phyloP scores from a whole-genome alignment of 345 rosid genomes.

The Dipteronia sinensis region DNA sequence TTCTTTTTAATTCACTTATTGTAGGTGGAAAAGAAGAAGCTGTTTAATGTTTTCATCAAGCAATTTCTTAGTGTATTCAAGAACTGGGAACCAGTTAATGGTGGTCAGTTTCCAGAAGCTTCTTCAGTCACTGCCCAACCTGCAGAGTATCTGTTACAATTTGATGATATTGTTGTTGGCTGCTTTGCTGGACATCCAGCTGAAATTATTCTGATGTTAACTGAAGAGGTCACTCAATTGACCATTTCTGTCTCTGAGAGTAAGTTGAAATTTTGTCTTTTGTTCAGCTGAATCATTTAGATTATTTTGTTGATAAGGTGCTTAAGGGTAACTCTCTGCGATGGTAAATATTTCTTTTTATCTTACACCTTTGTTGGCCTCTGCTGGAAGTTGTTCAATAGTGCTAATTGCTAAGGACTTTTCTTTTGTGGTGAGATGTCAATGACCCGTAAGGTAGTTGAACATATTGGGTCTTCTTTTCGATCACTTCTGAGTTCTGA shows the following conservation, averaged over 20 bases:
- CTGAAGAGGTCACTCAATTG: constrained; percentile 52
- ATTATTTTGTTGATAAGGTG: constrained; percentile 5
- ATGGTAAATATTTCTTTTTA: not conserved
- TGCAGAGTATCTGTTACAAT: constrained; percentile 31
- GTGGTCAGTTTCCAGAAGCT: constrained; percentile 44
- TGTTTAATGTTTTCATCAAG: constrained; percentile 58
- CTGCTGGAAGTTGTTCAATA: not conserved
- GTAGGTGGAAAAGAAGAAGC: constrained; percentile 63
- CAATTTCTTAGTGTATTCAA: constrained; percentile 56
- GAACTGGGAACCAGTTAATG: constrained; percentile 62
- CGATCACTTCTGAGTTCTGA: not conserved
- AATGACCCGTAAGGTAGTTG: not conserved
- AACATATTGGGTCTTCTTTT: not conserved
- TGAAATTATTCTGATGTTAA: constrained; percentile 48
- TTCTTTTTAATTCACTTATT: constrained; percentile 14
- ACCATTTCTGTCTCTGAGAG: constrained; percentile 46
- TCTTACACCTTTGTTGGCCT: not conserved
- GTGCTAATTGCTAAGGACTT: not conserved
- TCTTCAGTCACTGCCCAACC: constrained; percentile 33
- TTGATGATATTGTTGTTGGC: constrained; percentile 44
- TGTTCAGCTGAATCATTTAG: constrained; percentile 12
- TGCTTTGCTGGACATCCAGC: constrained; percentile 74
- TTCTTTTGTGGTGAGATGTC: not conserved
- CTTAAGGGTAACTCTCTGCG: not conserved
- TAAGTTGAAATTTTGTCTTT: constrained; percentile 40